phyloP scores from a whole-genome alignment of 257 asterid genomes.

The Craterostigma plantagineum region DNA sequence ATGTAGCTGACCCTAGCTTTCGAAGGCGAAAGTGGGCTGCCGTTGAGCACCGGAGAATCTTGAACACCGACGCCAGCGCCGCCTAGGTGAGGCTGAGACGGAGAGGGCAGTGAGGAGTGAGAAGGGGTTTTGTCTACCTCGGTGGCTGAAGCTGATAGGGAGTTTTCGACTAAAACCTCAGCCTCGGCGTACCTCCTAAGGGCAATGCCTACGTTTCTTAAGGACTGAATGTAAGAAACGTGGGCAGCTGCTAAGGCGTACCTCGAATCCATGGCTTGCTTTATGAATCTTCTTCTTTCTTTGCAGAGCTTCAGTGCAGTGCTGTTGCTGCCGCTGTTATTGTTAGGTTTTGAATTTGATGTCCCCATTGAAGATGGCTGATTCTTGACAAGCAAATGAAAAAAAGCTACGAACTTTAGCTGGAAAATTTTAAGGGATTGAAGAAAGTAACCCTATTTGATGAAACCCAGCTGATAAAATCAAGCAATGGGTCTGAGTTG shows the following conservation, averaged over 20 bases:
- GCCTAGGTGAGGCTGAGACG: constrained; percentile 43
- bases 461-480: no score
- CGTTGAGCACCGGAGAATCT: constrained; percentile 55
- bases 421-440: no score
- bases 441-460: no score
- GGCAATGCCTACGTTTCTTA: constrained; percentile 71
- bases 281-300: constrained; percentile 64
- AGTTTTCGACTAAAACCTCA: constrained; percentile 51
- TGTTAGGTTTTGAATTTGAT: constrained; percentile 51
- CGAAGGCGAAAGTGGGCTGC: constrained; percentile 64
- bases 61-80: constrained; percentile 26
- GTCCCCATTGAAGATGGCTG: constrained; percentile 67
- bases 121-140: constrained; percentile 65
- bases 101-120: constrained; percentile 53
- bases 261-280: constrained; percentile 82
- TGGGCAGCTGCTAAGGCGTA: constrained; percentile 91
- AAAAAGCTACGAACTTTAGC: no score
- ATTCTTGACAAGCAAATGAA: no score
- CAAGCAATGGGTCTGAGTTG: no score
- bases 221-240: constrained; percentile 69
- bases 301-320: constrained; percentile 60
- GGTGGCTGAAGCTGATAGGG: constrained; percentile 35
- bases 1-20: constrained; percentile 75
- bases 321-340: constrained; percentile 15
- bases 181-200: constrained; percentile 88